Percentiles rank a stretch among this genome's conserved stretches.
Evolutionary conservation across 805 yeast genomes (phyloP).

Genomic region (Starmerella lactis-condensi): DNA sequence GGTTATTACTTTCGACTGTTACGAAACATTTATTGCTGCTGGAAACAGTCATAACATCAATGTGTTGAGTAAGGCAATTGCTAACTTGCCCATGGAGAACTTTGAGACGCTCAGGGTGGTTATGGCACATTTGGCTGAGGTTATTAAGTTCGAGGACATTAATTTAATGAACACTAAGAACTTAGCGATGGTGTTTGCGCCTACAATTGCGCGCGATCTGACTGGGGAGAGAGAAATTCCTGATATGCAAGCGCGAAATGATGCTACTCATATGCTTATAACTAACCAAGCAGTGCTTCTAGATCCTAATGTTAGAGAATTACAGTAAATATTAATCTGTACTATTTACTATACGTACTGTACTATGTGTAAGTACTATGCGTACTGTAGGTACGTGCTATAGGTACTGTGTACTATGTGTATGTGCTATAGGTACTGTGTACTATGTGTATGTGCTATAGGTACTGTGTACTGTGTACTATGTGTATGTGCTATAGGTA

Average conservation of each 20-base stretch:
- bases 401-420: too few species aligned
- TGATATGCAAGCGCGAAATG: conserved; percentile 70
- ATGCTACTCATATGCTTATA: conserved; percentile 51
- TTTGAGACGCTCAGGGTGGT: conserved; percentile 36
- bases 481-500: too few species aligned
- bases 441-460: too few species aligned
- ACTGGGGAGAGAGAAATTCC: conserved; percentile 64
- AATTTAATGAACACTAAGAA: conserved; percentile 76
- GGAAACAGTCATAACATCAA: conserved; percentile 26
- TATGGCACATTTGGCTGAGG: conserved; percentile 44
- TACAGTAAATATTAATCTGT: neutral
- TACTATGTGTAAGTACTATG: too few species aligned
- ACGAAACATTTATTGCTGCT: conserved; percentile 46
- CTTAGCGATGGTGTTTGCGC: conserved; percentile 83
- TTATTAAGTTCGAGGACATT: conserved; percentile 32
- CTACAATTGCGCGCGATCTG: conserved; percentile 65
- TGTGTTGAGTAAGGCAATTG: conserved; percentile 31
- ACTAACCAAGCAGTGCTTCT: conserved; percentile 16
- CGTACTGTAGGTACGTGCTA: too few species aligned
- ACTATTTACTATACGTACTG: too few species aligned
- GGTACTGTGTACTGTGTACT: too few species aligned
- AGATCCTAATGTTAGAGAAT: too few species aligned
- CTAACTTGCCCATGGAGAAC: conserved; percentile 50
- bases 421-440: too few species aligned
- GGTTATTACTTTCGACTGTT: conserved; percentile 49